Evolutionary conservation across 371 early-diverging fungal genomes (phyloP).

Genomic region (Rozella allomycis): DNA sequence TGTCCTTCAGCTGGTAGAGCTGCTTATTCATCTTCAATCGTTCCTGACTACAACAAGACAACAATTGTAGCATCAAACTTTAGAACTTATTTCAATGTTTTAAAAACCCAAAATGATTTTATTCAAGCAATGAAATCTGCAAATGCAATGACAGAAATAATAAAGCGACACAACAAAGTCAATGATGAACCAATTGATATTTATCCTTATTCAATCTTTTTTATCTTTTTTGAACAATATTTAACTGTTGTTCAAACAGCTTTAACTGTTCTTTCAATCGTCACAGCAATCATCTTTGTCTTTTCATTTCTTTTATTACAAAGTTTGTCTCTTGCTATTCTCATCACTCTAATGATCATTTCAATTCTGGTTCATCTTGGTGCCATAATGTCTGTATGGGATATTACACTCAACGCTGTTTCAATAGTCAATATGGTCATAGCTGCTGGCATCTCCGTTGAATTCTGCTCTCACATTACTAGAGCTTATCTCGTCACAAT

Average conservation of each 20-base stretch:
- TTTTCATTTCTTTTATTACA: constrained; percentile 35
- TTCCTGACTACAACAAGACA: constrained; percentile 7
- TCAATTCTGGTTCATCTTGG: constrained; percentile 41
- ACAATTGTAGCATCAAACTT: constrained; percentile 33
- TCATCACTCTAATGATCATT: constrained; percentile 32
- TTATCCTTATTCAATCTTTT: constrained; percentile 48
- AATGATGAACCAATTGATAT: constrained; percentile 6
- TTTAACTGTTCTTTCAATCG: constrained; percentile 23
- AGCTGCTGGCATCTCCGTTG: constrained; percentile 51
- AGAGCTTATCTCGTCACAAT: constrained; percentile 35
- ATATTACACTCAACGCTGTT: constrained; percentile 42
- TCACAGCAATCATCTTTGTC: constrained; percentile 32
- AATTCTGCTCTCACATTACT: constrained; percentile 49
- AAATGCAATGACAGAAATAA: constrained; percentile 33
- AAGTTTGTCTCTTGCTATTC: constrained; percentile 25
- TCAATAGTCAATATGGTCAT: constrained; percentile 50
- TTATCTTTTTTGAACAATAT: constrained; percentile 57
- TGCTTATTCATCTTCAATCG: constrained; percentile 40
- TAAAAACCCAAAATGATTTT: constrained; percentile 38
- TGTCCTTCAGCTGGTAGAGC: constrained; percentile 51
- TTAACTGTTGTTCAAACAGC: constrained; percentile 33
- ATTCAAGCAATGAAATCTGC: constrained; percentile 39
- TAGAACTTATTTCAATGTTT: constrained; percentile 40
- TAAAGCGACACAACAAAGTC: constrained; percentile 17
- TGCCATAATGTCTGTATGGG: constrained; percentile 42